Evolutionary conservation across 2,329 filamentous ascomycete genomes (phyloP).

Genomic region (Graphilbum ipis-grandicollis): DNA sequence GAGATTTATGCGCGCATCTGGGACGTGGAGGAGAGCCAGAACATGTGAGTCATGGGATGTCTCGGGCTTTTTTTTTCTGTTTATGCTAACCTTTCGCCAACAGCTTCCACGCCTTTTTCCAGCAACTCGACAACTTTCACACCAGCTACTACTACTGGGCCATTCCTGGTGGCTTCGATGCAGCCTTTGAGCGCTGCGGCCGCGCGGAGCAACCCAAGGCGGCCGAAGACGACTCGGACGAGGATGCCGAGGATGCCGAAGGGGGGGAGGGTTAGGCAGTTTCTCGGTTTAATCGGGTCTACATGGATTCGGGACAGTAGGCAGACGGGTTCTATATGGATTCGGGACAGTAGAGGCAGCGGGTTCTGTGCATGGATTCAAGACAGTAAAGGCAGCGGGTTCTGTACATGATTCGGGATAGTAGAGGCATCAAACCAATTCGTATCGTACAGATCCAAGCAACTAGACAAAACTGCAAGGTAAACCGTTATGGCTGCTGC

Average conservation of each 20-base stretch:
- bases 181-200: constrained; percentile 31
- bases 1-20: constrained; percentile 91
- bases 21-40: constrained; percentile 70
- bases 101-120: constrained; percentile 63
- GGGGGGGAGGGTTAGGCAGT: constrained; percentile 10
- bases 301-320: too few relatives aligned
- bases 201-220: constrained; percentile 20
- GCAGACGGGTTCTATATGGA: too few relatives aligned
- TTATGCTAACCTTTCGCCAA: not conserved
- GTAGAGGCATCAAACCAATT: too few relatives aligned
- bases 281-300: too few relatives aligned
- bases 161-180: constrained; percentile 49
- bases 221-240: constrained; percentile 29
- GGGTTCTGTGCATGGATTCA: too few relatives aligned
- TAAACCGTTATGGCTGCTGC: not conserved
- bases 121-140: constrained; percentile 60
- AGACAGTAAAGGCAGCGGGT: too few relatives aligned
- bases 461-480: not conserved
- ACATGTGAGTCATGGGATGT: constrained; percentile 76
- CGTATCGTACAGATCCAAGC: too few relatives aligned
- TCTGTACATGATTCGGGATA: too few relatives aligned
- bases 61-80: not conserved
- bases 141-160: constrained; percentile 59
- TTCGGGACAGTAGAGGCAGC: too few relatives aligned
- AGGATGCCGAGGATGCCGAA: constrained; percentile 24